Percentiles rank a stretch among this genome's conserved stretches.
Conservation (phyloP, 495 filamentous ascomycete genomes). For the Alectoria sarmentosa region DNA sequence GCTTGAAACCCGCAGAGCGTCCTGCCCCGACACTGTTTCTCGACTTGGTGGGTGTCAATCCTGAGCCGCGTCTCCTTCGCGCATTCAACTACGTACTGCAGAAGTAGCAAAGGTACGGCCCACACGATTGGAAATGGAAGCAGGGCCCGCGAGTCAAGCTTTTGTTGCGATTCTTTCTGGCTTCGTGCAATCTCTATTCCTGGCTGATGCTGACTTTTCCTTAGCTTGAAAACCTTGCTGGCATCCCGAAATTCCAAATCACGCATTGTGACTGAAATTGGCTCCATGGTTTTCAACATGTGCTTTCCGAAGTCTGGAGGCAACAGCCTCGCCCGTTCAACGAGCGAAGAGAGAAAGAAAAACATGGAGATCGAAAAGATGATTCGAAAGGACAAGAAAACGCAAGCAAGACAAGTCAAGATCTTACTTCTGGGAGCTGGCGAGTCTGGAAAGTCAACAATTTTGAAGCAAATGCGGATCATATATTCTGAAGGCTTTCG, state of each 20-base stretch:
- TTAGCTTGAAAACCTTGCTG: not conserved
- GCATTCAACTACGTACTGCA: not conserved
- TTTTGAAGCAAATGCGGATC: slow-evolving; percentile 98
- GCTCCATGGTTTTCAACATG: slow-evolving; percentile 29
- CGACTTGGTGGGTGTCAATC: not conserved
- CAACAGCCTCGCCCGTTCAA: slow-evolving; percentile 25
- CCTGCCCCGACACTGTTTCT: not conserved
- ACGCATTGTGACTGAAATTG: not conserved
- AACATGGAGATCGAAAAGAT: slow-evolving; percentile 67
- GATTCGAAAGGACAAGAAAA: slow-evolving; percentile 76
- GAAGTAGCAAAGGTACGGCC: not conserved
- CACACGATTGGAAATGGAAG: not conserved
- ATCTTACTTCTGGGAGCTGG: slow-evolving; percentile 83
- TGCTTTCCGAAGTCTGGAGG: slow-evolving; percentile 28
- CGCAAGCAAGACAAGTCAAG: slow-evolving; percentile 72
- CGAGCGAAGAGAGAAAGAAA: slow-evolving; percentile 25
- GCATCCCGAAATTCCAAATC: not conserved
- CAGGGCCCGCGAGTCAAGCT: not conserved
- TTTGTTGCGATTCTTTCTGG: not conserved
- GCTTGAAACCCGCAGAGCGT: not conserved
- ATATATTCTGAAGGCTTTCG: slow-evolving; percentile 93
- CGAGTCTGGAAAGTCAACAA: slow-evolving; percentile 96
- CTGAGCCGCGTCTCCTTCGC: not conserved
- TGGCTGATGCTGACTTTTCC: not conserved
- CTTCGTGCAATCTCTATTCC: not conserved